Conservation (phyloP, 257 asterid genomes). For the Solanum appendiculatum region DNA sequence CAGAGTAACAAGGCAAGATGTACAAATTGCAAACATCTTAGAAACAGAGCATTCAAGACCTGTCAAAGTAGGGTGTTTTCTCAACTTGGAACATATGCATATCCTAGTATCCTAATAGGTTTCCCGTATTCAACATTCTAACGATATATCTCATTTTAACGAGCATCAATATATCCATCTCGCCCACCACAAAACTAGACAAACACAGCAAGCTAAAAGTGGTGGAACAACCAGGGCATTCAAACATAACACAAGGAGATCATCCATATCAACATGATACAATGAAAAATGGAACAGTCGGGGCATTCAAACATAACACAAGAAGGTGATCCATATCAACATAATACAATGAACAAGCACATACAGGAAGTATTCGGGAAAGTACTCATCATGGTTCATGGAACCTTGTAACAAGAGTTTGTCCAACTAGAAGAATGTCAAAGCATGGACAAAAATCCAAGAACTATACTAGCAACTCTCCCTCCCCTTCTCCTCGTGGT, state of each 20-base stretch:
- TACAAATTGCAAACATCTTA: neutral
- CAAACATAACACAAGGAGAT: neutral
- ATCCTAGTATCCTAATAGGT: neutral
- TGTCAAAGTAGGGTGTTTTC: neutral
- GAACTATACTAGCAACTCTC: neutral
- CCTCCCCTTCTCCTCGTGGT: neutral
- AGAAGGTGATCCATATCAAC: neutral
- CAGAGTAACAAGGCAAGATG: neutral
- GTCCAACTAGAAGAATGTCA: neutral
- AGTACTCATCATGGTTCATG: neutral
- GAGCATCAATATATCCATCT: neutral
- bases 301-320: neutral
- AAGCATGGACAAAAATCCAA: neutral
- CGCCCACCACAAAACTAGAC: neutral
- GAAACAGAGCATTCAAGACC: neutral
- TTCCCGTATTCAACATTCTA: neutral
- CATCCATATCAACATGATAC: neutral
- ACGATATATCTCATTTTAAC: neutral
- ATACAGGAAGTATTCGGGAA: neutral
- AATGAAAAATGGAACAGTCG: neutral
- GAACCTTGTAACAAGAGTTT: neutral
- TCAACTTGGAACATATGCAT: neutral
- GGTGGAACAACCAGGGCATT: neutral
- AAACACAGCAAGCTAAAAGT: neutral
- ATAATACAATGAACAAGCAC: neutral